Percentiles rank a stretch among this genome's conserved stretches.
Conservation (phyloP, 257 asterid genomes). For the Prunella vulgaris region DNA sequence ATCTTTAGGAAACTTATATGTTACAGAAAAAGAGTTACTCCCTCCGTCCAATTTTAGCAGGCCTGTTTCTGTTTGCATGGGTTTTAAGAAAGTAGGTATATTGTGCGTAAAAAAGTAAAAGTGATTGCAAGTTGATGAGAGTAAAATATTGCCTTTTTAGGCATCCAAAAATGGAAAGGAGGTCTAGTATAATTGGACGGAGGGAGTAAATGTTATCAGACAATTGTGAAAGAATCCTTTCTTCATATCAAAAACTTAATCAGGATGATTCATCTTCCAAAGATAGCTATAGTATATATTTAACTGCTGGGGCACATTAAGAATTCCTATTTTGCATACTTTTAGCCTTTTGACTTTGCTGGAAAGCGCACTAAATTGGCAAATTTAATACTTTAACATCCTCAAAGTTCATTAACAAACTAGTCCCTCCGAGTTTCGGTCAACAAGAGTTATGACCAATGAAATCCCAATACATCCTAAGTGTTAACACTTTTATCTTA, state of each 20-base stretch:
- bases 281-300: background rate
- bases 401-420: slow-evolving; percentile 18
- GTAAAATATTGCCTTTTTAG: too few relatives aligned
- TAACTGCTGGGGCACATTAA: background rate
- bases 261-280: slow-evolving; percentile 9
- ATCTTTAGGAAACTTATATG: background rate
- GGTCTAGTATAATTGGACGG: too few relatives aligned
- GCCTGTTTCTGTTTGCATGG: too few relatives aligned
- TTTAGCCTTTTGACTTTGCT: slow-evolving; percentile 4
- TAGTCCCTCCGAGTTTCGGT: slow-evolving; percentile 13
- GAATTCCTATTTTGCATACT: background rate
- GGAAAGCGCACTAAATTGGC: slow-evolving; percentile 11
- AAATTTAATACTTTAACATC: slow-evolving; percentile 2
- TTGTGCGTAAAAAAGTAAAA: too few relatives aligned
- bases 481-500: slow-evolving; percentile 17
- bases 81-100: too few relatives aligned
- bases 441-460: slow-evolving; percentile 18
- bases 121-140: too few relatives aligned
- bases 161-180: too few relatives aligned
- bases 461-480: slow-evolving; percentile 25
- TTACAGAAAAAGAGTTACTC: too few relatives aligned
- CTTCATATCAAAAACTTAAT: slow-evolving; percentile 6
- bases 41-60: too few relatives aligned
- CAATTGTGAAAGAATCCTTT: background rate
- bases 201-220: background rate